Evolutionary conservation across 306 rosid species (phyloP).

Genomic region (Biancaea sappan): DNA sequence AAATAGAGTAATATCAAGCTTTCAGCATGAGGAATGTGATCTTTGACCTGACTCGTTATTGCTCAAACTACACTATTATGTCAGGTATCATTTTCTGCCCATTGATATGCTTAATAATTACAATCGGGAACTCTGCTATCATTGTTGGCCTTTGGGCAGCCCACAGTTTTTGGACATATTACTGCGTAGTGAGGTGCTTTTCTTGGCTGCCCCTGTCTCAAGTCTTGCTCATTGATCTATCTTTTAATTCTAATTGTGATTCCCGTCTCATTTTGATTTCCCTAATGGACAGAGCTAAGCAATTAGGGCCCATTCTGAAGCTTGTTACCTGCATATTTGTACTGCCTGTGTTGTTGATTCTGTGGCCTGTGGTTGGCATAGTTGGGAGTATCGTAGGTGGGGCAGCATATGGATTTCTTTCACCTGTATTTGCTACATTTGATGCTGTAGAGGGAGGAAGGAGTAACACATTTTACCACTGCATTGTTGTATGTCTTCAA

Average conservation of each 20-base stretch:
- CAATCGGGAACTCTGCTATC: conserved; percentile 73
- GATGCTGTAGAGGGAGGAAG: conserved; percentile 86
- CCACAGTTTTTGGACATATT: conserved; percentile 73
- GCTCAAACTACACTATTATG: conserved; percentile 35
- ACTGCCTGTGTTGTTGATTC: conserved; percentile 63
- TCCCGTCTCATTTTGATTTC: conserved; percentile 35
- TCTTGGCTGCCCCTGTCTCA: conserved; percentile 24
- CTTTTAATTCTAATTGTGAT: conserved; percentile 8
- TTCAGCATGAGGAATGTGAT: conserved; percentile 27
- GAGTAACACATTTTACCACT: conserved; percentile 58
- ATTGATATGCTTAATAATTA: conserved; percentile 66
- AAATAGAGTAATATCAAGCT: conserved; percentile 23
- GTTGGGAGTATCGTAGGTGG: conserved; percentile 83
- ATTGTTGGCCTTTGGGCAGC: conserved; percentile 82
- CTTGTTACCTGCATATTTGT: conserved; percentile 62
- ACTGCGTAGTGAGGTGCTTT: conserved; percentile 72
- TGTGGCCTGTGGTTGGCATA: conserved; percentile 75
- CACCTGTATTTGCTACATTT: conserved; percentile 82
- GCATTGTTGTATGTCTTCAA: conserved; percentile 69
- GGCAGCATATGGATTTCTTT: conserved; percentile 71
- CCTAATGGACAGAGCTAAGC: conserved; percentile 61
- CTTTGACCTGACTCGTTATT: conserved; percentile 17
- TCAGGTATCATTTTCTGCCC: conserved; percentile 85
- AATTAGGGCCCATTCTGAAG: conserved; percentile 79
- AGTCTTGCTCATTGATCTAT: conserved; percentile 1